A percentile compares a stretch with the other conserved stretches of the same genome.
Conservation (phyloP, 106 monocot genomes). For the Dendrobium nobile region DNA sequence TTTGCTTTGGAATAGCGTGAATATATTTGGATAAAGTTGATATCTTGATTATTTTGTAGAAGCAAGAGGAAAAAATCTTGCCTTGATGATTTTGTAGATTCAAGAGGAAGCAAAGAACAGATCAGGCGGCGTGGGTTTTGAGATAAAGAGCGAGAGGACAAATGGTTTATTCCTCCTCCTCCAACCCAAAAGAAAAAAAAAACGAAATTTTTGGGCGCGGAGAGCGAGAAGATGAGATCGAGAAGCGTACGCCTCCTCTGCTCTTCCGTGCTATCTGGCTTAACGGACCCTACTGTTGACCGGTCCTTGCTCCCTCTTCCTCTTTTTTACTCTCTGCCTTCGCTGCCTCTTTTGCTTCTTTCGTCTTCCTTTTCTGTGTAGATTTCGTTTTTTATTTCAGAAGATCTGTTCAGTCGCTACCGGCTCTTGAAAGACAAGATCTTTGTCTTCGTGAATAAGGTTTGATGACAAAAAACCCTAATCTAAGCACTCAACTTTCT, state of each 20-base stretch:
- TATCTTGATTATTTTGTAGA: not conserved
- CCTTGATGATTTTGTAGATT: not conserved
- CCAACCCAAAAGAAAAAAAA: no score
- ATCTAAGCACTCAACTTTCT: not conserved
- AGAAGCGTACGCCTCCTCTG: not conserved
- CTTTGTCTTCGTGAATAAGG: not conserved
- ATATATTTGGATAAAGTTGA: not conserved
- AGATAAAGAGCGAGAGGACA: not conserved
- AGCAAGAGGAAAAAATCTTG: not conserved
- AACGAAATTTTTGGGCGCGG: not conserved
- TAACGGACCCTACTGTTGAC: slow-evolving; percentile 7
- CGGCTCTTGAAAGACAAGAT: not conserved
- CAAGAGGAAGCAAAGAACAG: not conserved
- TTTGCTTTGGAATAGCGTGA: not conserved
- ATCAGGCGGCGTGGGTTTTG: slow-evolving; percentile 5
- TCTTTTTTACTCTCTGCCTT: not conserved
- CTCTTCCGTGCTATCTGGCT: not conserved
- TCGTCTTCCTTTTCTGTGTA: not conserved
- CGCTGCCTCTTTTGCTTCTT: not conserved
- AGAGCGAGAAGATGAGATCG: not conserved
- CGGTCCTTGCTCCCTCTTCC: not conserved
- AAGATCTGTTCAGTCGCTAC: not conserved
- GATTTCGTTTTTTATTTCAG: no score
- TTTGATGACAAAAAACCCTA: not conserved
- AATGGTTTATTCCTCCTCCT: not conserved